Evolutionary conservation across 495 filamentous ascomycete species (phyloP).

Genomic region (Amphirosellinia nigrospora): DNA sequence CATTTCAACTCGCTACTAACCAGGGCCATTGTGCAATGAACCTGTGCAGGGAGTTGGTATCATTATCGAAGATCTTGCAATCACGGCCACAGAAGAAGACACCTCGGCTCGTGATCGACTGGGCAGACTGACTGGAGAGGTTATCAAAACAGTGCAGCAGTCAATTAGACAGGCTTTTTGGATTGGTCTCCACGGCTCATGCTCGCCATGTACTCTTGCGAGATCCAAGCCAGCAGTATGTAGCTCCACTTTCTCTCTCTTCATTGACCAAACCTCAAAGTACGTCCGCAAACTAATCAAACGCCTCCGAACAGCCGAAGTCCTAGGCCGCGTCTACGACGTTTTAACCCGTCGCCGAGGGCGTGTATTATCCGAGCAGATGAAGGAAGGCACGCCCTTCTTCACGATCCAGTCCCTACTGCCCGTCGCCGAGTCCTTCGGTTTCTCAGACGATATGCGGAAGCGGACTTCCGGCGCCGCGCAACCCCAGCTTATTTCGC

Average conservation of each 20-base stretch:
- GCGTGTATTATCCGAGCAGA: constrained; percentile 82
- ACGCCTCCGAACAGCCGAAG: constrained; percentile 67
- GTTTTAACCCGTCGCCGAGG: constrained; percentile 91
- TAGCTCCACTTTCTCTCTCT: constrained; percentile 25
- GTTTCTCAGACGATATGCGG: constrained; percentile 93
- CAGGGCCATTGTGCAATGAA: constrained; percentile 90
- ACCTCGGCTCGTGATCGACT: constrained; percentile 68
- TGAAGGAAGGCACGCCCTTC: constrained; percentile 96
- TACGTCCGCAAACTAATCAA: constrained; percentile 24
- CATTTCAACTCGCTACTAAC: constrained; percentile 89
- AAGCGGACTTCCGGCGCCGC: constrained; percentile 91
- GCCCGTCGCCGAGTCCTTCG: constrained; percentile 93
- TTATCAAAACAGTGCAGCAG: constrained; percentile 84
- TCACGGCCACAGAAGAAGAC: constrained; percentile 61
- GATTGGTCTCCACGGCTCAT: constrained; percentile 95
- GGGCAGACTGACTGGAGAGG: constrained; percentile 86
- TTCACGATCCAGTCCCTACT: constrained; percentile 88
- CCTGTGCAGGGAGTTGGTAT: constrained; percentile 93
- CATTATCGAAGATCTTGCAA: constrained; percentile 79
- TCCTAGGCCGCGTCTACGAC: constrained; percentile 91
- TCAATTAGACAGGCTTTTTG: constrained; percentile 84
- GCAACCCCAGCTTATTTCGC: constrained; percentile 91
- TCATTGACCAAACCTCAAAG: not conserved
- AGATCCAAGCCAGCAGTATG: constrained; percentile 93
- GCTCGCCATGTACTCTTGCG: constrained; percentile 97